A percentile compares a stretch with the other conserved stretches of the same genome.
Evolutionary conservation across 352 stramenopile species (phyloP).

Genomic region (Globisporangium splendens): DNA sequence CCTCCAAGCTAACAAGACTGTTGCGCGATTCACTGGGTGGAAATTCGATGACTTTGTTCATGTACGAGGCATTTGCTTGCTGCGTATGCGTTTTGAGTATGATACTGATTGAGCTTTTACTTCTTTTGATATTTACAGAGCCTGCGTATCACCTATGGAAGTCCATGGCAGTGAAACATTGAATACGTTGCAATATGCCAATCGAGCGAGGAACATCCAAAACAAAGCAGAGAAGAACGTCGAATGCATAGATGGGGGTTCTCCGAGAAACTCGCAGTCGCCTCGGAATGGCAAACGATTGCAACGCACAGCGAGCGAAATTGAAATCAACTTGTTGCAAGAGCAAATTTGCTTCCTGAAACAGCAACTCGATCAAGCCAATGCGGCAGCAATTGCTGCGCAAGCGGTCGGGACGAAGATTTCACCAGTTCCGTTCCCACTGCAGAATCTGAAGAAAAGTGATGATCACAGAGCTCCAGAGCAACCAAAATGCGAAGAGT

Average conservation of each 20-base stretch:
- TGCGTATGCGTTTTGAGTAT: neutral
- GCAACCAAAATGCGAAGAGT: neutral
- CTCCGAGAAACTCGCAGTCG: constrained; percentile 7
- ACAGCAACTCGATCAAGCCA: constrained; percentile 25
- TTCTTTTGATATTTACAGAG: constrained; percentile 26
- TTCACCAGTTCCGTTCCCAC: neutral
- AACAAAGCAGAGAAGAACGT: constrained; percentile 74
- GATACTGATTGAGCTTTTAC: neutral
- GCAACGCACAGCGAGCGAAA: constrained; percentile 24
- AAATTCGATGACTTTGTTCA: constrained; percentile 57
- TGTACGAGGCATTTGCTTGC: constrained; percentile 21
- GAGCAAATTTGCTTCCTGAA: constrained; percentile 41
- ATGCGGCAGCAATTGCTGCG: constrained; percentile 6
- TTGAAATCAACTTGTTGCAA: constrained; percentile 41
- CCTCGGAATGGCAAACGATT: constrained; percentile 9
- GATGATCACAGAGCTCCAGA: constrained; percentile 2
- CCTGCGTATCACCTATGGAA: constrained; percentile 55
- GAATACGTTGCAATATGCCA: constrained; percentile 71
- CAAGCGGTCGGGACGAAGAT: constrained; percentile 10
- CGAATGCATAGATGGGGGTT: constrained; percentile 18
- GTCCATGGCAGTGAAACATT: constrained; percentile 56
- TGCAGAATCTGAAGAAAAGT: constrained; percentile 2
- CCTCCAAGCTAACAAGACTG: constrained; percentile 52
- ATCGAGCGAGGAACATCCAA: constrained; percentile 67
- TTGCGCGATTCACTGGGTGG: constrained; percentile 51